A percentile compares a stretch with the other conserved stretches of the same genome.
These are phyloP conservation scores for Penicillium lagena DNA, from an alignment of 495 filamentous ascomycete genomes.

Conservation along the genomic window DNA sequence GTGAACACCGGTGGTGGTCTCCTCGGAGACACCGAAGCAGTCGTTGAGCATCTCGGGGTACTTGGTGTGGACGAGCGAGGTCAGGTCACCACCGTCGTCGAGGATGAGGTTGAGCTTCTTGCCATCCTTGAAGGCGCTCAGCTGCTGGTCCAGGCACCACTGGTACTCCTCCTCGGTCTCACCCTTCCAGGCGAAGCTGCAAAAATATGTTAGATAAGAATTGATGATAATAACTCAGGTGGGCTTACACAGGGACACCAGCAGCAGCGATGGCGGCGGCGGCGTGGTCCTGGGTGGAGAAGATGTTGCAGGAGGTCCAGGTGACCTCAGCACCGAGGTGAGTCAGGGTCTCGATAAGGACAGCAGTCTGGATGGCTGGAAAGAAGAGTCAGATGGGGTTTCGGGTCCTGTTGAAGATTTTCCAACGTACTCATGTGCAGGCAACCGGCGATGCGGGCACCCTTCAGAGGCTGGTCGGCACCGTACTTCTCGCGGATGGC, in stretches of 20 bases:
- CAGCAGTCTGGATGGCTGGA: conserved; percentile 92
- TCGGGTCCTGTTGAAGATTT: too few species aligned
- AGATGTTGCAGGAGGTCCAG: conserved; percentile 97
- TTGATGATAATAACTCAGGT: neutral
- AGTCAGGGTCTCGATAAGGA: conserved; percentile 95
- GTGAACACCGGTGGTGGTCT: conserved; percentile 99
- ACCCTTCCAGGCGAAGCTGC: conserved; percentile 96
- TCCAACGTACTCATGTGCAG: conserved; percentile 84
- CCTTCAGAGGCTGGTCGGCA: conserved; percentile 84
- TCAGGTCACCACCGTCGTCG: conserved; percentile 97
- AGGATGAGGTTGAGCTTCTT: conserved; percentile 97
- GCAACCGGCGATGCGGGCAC: conserved; percentile 91
- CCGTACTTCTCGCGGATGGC: conserved; percentile 87
- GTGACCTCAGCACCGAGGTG: conserved; percentile 95
- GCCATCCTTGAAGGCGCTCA: conserved; percentile 90
- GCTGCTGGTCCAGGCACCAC: conserved; percentile 99
- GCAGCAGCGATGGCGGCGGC: conserved; percentile 93
- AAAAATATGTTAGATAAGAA: conserved; percentile 7
- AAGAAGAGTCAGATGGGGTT: conserved; percentile 7
- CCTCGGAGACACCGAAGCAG: conserved; percentile 98
- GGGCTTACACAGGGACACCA: conserved; percentile 77
- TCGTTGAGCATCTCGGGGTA: conserved; percentile 95
- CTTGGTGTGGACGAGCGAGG: conserved; percentile 92
- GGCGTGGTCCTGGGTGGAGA: conserved; percentile 97
- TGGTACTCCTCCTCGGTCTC: conserved; percentile 99